Base-by-base conservation (phyloP, 176 grass and related monocot genomes). In the Oryza rufipogon region DNA sequence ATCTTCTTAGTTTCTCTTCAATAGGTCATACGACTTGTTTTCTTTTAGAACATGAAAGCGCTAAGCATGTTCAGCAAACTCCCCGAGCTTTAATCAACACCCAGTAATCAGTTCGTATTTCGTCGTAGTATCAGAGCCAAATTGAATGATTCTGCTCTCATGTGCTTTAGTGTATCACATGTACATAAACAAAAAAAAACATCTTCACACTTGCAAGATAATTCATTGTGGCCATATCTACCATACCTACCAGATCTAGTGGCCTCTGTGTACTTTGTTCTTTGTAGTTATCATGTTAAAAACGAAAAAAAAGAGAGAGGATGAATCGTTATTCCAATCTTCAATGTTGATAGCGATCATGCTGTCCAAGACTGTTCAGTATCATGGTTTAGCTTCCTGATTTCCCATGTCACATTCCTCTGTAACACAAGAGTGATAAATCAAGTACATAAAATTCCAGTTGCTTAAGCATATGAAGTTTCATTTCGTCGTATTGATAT, bases 331-430 rank as follows among this genome's bases (percentile, higher is more conserved):
- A 48, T 19, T 19, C 10, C 60, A 80, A 76, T 12, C 5, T 3
- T 34, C 47, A 11, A 44, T 11, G 42, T 44, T 44, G 42, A 44
- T 44, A 44, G 1, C 30, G 30, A 32, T 44, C 42, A 44, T 44
- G 42, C 42, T 11, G 22, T 32, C 64, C 58, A 5, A 45, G 23
- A 12, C 4, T 23, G 14, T 64, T 49, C 41, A 68, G 38, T 19
- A 73, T 86, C 79, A 64, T 36, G 68, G 32, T 68, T 76, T 58
- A 79, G 11, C 58, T 92, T 46, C 74, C 65, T 83, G 42, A 90
- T 90, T 90, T 79, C 61, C 47, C 30, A 68, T 16, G 41, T 74
- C 64, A 90, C 86, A 49, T 75, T 81, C 33, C 13, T 77, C 88
- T 93, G 78, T 20, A 80, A 7, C 26, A 64, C 48, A 71, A 70